These are phyloP conservation scores for Rhodotorula toruloides DNA, from an alignment of 768 basidiomycete species.

Conservation along the genomic window DNA sequence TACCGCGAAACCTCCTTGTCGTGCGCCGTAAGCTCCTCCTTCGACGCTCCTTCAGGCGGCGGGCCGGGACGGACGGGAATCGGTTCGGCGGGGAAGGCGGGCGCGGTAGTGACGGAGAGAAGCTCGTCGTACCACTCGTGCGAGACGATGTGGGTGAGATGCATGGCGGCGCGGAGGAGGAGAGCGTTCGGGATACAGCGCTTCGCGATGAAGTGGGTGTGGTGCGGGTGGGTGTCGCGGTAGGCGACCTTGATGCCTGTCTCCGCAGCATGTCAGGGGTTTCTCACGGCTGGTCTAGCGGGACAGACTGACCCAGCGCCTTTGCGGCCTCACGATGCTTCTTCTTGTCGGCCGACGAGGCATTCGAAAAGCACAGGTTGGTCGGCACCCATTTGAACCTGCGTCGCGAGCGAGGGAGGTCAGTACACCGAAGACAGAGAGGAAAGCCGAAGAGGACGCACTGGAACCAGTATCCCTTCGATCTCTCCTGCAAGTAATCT, in stretches of 20 bases:
- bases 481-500: not conserved
- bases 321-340: not conserved
- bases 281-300: not conserved
- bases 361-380: slow-evolving; percentile 7
- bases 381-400: slow-evolving; percentile 31
- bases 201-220: slow-evolving; percentile 17
- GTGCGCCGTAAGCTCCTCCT: not conserved
- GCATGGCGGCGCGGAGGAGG: slow-evolving; percentile 11
- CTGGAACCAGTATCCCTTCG: slow-evolving; percentile 24
- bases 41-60: not conserved
- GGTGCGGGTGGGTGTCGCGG: slow-evolving; percentile 8
- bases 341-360: not conserved
- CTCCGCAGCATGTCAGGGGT: not conserved
- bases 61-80: not conserved
- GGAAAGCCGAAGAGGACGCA: not conserved
- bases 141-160: not conserved
- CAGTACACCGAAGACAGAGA: not conserved
- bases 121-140: slow-evolving; percentile 4
- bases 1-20: not conserved
- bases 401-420: not conserved
- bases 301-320: not conserved
- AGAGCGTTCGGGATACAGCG: not conserved
- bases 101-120: not conserved
- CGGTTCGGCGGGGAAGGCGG: not conserved
- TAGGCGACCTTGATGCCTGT: slow-evolving; percentile 32